These are phyloP conservation scores for Colletotrichum phormii DNA, from an alignment of 2,329 filamentous ascomycete genomes.

Conservation along the genomic window DNA sequence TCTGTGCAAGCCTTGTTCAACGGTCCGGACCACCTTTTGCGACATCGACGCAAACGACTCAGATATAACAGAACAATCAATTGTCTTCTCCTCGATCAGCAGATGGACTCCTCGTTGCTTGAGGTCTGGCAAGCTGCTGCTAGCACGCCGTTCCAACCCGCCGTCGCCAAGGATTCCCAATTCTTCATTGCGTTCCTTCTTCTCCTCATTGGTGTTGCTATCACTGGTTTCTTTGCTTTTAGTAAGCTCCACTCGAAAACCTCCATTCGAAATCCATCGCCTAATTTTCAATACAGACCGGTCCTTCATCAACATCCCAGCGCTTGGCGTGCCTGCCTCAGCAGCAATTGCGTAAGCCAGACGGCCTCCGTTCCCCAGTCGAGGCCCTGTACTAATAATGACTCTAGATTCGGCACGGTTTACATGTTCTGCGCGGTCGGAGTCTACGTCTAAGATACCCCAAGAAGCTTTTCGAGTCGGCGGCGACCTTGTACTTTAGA, in stretches of 20 bases:
- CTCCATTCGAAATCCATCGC: conserved; percentile 18
- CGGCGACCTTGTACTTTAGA: conserved; percentile 39
- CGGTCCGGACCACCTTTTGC: neutral
- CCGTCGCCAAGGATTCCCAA: conserved; percentile 84
- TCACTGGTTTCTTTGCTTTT: conserved; percentile 85
- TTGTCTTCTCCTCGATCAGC: conserved; percentile 10
- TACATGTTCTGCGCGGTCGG: conserved; percentile 99
- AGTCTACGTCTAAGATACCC: conserved; percentile 89
- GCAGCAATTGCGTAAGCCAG: conserved; percentile 85
- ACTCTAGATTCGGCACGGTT: conserved; percentile 84
- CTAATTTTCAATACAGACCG: conserved; percentile 71
- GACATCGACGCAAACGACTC: neutral
- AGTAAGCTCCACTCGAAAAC: conserved; percentile 67
- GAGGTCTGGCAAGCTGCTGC: conserved; percentile 95
- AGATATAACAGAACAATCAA: neutral
- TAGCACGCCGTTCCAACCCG: conserved; percentile 84
- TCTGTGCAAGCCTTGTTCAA: conserved; percentile 9
- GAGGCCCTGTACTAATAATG: conserved; percentile 18
- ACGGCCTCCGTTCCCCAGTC: neutral
- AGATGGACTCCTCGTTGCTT: conserved; percentile 84
- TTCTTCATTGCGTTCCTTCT: conserved; percentile 84
- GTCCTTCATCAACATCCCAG: conserved; percentile 79
- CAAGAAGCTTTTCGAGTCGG: conserved; percentile 41
- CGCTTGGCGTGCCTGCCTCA: conserved; percentile 88
- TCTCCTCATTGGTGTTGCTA: conserved; percentile 76